Evolutionary conservation across 345 rosid genomes (phyloP), one percentile per base, ranked within the genome.

Genomic region (Sonneratia alba): DNA sequence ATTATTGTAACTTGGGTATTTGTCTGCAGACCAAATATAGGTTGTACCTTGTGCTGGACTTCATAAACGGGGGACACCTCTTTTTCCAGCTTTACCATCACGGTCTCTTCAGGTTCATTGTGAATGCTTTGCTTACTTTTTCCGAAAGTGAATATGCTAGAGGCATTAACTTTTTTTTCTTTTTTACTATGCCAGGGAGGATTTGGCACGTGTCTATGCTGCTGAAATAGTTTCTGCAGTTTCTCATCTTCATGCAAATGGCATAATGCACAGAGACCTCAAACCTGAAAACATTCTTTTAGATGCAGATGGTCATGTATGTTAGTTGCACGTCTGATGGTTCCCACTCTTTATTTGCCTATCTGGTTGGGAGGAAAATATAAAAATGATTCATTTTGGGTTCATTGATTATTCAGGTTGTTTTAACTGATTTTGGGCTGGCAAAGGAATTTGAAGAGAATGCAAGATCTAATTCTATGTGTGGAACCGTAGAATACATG

Each of bases 221-320:
- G 98, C 98, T 62, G 98, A 94, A 76, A 87, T 90, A 63, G 86
- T 89, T 77, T 94, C 93, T 77, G 97, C 97, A 0, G 95, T 94
- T 53, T 78, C 89, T 27, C 98, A 94, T 73, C 97, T 94, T 71
- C 98, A 94, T 81, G 86, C 85, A 83, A 91, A 94, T 67, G 97
- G 96, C 75, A 86, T 94, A 71, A 94, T 94, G 98, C 98, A 94
- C 78, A 87, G 98, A 80, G 99, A 94, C 79, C 92, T 94, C 24
- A 94, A 94, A 77, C 99, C 98, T 3, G 99, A 94, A 80, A 94
- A 94, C 77, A 87, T 94, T 75, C 87, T 94, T 38, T 69, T 94
- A 86, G 97, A 85, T 81, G 83, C 75, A 22, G 97, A 94, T 70
- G 99, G 97, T 75, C 97, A 94, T 72, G 97, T 94, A 86, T 70